Evolutionary conservation across 441 rosid species (phyloP).

Genomic region (Pelargonium myrrhifolium): DNA sequence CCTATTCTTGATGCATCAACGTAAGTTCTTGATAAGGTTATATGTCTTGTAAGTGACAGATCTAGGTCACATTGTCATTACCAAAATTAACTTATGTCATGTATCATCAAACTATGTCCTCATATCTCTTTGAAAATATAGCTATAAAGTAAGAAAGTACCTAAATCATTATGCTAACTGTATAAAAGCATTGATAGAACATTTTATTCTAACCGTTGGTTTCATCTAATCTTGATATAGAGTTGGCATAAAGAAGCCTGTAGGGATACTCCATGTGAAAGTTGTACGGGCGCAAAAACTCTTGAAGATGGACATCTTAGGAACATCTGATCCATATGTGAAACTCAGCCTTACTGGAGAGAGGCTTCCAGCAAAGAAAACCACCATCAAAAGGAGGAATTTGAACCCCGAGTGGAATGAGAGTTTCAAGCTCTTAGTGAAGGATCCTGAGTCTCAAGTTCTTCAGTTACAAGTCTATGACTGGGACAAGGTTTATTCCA

Average conservation of each 20-base stretch:
- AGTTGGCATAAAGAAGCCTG: conserved; percentile 56
- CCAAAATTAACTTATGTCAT: too few species aligned
- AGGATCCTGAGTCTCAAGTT: conserved; percentile 64
- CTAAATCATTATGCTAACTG: too few species aligned
- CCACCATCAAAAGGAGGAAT: conserved; percentile 64
- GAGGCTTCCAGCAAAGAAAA: conserved; percentile 61
- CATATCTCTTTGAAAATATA: not conserved
- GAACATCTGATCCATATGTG: conserved; percentile 86
- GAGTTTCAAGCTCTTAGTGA: conserved; percentile 66
- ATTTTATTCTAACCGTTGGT: not conserved
- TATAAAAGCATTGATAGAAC: not conserved
- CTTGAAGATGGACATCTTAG: conserved; percentile 64
- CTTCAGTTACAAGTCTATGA: conserved; percentile 70
- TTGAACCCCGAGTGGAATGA: conserved; percentile 91
- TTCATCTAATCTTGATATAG: conserved; percentile 22
- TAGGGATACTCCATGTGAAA: conserved; percentile 75
- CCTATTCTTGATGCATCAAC: conserved; percentile 64
- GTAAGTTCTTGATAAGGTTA: conserved; percentile 36
- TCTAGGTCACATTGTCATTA: not conserved
- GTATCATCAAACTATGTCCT: not conserved
- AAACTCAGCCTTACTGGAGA: conserved; percentile 71
- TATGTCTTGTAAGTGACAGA: not conserved
- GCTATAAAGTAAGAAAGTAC: not conserved
- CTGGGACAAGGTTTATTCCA: conserved; percentile 74
- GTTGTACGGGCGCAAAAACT: conserved; percentile 65